Evolutionary conservation across 2,329 filamentous ascomycete species (phyloP).

Genomic region (Aspergillus oerlinghausenensis): DNA sequence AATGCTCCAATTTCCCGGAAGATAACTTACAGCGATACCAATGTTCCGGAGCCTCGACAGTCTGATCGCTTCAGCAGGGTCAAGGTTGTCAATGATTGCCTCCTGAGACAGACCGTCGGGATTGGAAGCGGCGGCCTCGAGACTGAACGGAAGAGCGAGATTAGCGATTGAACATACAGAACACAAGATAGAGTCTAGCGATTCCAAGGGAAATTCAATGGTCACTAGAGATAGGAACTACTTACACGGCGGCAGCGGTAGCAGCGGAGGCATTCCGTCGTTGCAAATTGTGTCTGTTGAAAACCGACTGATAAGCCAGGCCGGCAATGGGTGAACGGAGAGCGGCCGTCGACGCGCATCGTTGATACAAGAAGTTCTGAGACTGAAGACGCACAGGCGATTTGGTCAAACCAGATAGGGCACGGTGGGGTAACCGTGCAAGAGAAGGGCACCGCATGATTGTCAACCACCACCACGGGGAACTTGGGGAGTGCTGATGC

Average conservation of each 20-base stretch:
- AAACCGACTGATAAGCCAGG: conserved; percentile 31
- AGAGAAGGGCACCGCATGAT: conserved; percentile 40
- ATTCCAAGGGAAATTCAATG: neutral
- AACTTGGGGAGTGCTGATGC: conserved; percentile 23
- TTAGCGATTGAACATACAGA: conserved; percentile 17
- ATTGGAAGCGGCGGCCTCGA: conserved; percentile 55
- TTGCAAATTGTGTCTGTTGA: conserved; percentile 41
- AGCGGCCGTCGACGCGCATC: conserved; percentile 37
- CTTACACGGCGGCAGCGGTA: conserved; percentile 43
- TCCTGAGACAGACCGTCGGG: conserved; percentile 56
- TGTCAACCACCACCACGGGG: conserved; percentile 22
- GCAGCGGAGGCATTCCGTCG: conserved; percentile 39
- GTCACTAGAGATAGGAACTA: neutral
- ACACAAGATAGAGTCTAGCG: conserved; percentile 9
- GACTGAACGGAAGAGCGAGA: conserved; percentile 30
- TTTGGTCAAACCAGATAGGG: conserved; percentile 34
- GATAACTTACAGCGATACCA: conserved; percentile 75
- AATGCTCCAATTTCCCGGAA: neutral
- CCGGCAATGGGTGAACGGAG: conserved; percentile 30
- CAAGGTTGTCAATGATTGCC: conserved; percentile 73
- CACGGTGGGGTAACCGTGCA: conserved; percentile 37
- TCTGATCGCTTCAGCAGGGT: conserved; percentile 70
- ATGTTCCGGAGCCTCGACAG: conserved; percentile 87
- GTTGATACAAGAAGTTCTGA: conserved; percentile 32
- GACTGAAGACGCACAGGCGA: conserved; percentile 30